Conservation (phyloP, 225 moss, liverwort and hornwort species). For the Antitrichia curtipendula region DNA sequence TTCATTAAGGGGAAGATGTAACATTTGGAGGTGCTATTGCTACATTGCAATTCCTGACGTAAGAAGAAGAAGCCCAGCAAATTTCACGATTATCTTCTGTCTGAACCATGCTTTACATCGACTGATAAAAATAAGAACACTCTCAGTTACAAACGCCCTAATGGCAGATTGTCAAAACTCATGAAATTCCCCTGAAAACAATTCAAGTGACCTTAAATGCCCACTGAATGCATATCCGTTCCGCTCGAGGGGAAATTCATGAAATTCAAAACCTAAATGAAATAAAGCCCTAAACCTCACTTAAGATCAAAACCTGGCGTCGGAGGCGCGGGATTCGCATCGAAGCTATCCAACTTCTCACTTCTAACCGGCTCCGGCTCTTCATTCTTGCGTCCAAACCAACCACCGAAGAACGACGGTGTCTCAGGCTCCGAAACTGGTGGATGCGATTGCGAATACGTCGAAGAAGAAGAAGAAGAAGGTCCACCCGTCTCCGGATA, state of each 20-base stretch:
- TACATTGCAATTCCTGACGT: background rate
- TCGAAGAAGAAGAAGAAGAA: background rate
- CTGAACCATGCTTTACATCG: background rate
- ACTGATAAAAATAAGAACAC: background rate
- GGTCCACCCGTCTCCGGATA: conserved; percentile 20
- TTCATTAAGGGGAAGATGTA: background rate
- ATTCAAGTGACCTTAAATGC: background rate
- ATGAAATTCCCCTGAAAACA: background rate
- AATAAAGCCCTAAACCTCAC: background rate
- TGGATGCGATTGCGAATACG: background rate
- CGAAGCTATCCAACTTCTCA: conserved; percentile 50
- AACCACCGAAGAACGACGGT: conserved; percentile 19
- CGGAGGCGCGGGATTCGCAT: conserved; percentile 44
- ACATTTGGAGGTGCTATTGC: background rate
- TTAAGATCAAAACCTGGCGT: conserved; percentile 48
- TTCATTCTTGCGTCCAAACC: conserved; percentile 43
- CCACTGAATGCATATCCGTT: background rate
- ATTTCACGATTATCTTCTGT: background rate
- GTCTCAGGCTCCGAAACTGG: background rate
- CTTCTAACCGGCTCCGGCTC: conserved; percentile 10
- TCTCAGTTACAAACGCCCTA: background rate
- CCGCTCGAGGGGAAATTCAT: background rate
- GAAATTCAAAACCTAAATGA: background rate
- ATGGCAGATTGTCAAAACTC: background rate
- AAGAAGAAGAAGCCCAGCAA: background rate